These are phyloP conservation scores for Epichloe sp. DNA, from an alignment of 2,329 filamentous ascomycete species.

Conservation along the genomic window DNA sequence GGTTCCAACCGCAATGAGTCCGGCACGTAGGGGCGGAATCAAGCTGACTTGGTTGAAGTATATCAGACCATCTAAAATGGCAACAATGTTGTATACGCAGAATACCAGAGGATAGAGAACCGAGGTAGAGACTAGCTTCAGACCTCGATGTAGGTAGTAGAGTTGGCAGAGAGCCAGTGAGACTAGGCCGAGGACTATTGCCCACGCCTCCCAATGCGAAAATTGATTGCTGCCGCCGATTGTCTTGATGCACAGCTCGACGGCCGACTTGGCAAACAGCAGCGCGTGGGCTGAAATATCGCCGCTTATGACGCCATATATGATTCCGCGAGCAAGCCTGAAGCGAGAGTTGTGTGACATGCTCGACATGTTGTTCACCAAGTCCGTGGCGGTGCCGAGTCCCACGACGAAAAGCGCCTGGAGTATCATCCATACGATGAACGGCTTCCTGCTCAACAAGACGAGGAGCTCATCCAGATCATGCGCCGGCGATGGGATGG, in stretches of 20 bases:
- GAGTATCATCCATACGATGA: conserved; percentile 78
- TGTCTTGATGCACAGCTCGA: conserved; percentile 82
- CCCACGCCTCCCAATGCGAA: conserved; percentile 88
- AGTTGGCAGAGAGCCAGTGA: conserved; percentile 76
- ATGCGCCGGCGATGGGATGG: conserved; percentile 86
- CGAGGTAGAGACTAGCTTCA: conserved; percentile 91
- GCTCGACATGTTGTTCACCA: conserved; percentile 37
- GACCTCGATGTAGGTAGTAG: conserved; percentile 85
- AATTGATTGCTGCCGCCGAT: conserved; percentile 86
- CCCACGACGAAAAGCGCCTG: conserved; percentile 60
- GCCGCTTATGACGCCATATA: conserved; percentile 81
- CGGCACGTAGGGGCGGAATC: conserved; percentile 62
- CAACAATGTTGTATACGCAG: conserved; percentile 98
- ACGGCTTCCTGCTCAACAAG: conserved; percentile 59
- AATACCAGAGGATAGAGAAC: conserved; percentile 95
- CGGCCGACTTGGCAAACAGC: conserved; percentile 88
- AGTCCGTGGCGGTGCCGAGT: conserved; percentile 51
- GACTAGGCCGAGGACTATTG: conserved; percentile 71
- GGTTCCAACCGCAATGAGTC: conserved; percentile 76
- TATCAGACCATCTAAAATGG: conserved; percentile 90
- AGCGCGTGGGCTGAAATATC: conserved; percentile 89
- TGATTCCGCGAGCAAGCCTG: conserved; percentile 67
- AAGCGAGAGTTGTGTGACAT: conserved; percentile 50
- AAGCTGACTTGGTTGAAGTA: conserved; percentile 86
- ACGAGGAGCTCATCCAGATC: conserved; percentile 68